Evolutionary conservation across 257 asterid genomes (phyloP), one percentile per base, ranked within the genome.

Genomic region (Henckelia pumila): DNA sequence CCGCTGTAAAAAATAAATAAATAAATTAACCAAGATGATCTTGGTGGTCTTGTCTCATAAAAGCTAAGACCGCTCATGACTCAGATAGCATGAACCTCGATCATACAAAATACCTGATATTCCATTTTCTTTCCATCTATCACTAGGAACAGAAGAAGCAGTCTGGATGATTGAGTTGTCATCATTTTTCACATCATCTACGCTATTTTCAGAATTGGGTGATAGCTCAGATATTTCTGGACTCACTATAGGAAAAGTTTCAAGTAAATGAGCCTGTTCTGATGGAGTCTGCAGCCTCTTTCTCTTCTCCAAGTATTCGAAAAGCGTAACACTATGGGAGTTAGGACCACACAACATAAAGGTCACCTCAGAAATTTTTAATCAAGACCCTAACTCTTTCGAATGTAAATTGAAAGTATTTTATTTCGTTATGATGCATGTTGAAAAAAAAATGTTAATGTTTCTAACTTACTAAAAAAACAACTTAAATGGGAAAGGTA

Each of bases 191-290:
- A 58, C 59, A 57, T 56, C 76, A 19, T 65, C 19, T 25, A 19
- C 28, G 29, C 16, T 47, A 50, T 75, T 82, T 56, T 71, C 76
- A 68, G 73, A 22, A 67, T 63, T 35, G 61, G 72, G 59, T 66
- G 75, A 74, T 28, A 74, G 67, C 71, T 75, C 81, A 56, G 55
- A 37, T 33, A 40, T 53, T 11, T 86, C 94, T 4, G 90, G 85
- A 64, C 77, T 84, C 70, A 91, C 89, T 32, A 13, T 59, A 4
- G 94, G 96, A 56, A 74, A 63, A 69, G 63, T 71, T 57, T 71
- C 70, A 2, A 84, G 82, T 75, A 87, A 73, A 65, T 71, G 73
- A 59, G 64, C 24, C 64, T 59, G 78, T 79, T 87, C 97, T 1
- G 76, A 30, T 17, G 85, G 83, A 70, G 62, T 70, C 72, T 81